Evolutionary conservation across 139 green algal genomes (phyloP).

Genomic region (Tetraselmis striata): DNA sequence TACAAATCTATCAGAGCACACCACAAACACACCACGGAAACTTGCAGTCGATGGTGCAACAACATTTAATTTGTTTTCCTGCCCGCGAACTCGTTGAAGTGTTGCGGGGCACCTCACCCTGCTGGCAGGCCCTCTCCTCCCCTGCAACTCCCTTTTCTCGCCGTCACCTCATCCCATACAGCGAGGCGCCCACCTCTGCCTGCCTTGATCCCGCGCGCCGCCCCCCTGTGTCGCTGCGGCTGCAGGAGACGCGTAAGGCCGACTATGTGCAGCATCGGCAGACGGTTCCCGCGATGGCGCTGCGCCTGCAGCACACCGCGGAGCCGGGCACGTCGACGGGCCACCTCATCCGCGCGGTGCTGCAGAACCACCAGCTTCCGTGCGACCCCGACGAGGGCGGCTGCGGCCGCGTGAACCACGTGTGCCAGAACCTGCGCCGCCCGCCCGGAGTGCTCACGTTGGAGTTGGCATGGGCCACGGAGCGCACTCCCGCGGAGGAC

Average conservation of each 20-base stretch:
- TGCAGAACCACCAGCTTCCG: constrained; percentile 36
- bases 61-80: too few species aligned
- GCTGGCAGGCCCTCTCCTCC: too few species aligned
- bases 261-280: constrained; percentile 7
- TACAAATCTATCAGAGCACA: too few species aligned
- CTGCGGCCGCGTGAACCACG: constrained; percentile 24
- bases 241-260: background rate
- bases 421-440: constrained; percentile 34
- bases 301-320: constrained; percentile 5
- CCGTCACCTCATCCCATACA: too few species aligned
- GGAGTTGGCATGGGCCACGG: constrained; percentile 55
- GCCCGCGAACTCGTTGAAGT: too few species aligned
- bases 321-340: constrained; percentile 5
- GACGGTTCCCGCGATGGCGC: constrained; percentile 22
- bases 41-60: too few species aligned
- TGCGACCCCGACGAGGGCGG: constrained; percentile 55
- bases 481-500: constrained; percentile 25
- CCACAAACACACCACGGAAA: too few species aligned
- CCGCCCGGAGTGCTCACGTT: constrained; percentile 52
- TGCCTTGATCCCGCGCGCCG: too few species aligned
- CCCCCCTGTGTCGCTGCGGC: too few species aligned
- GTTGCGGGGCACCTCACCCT: too few species aligned
- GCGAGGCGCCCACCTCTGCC: too few species aligned
- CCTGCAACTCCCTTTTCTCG: too few species aligned
- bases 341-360: constrained; percentile 25